These are phyloP conservation scores for Acacia concinna DNA, from an alignment of 331 rosid species.

Conservation along the genomic window DNA sequence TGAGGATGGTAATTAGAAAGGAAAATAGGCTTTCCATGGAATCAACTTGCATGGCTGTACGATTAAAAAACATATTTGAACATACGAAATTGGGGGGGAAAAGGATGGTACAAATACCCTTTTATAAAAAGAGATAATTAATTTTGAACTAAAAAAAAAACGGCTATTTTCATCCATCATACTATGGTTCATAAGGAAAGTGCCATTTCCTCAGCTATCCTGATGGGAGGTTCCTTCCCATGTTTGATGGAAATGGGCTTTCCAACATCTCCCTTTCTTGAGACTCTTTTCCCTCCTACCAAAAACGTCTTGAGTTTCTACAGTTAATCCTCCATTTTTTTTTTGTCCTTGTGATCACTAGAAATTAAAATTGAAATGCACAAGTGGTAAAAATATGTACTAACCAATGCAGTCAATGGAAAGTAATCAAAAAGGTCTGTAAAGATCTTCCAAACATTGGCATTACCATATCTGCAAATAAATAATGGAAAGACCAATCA, in stretches of 20 bases:
- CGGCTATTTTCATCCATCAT: neutral
- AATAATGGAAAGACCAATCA: slow-evolving; percentile 31
- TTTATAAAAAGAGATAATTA: neutral
- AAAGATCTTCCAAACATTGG: slow-evolving; percentile 75
- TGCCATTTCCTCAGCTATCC: neutral
- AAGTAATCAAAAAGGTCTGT: slow-evolving; percentile 64
- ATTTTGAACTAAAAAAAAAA: neutral
- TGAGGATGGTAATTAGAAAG: neutral
- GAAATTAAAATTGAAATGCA: neutral
- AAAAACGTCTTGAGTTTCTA: neutral
- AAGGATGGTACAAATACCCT: neutral
- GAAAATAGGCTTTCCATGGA: neutral
- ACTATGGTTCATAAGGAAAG: neutral
- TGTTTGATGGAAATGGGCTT: neutral
- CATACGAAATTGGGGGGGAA: neutral
- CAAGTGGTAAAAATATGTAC: slow-evolving; percentile 15
- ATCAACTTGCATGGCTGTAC: neutral
- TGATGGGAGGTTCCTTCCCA: neutral
- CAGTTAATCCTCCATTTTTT: slow-evolving; percentile 3
- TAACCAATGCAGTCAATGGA: slow-evolving; percentile 68
- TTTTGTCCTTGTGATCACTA: slow-evolving; percentile 2
- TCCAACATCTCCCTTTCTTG: neutral
- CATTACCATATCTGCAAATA: slow-evolving; percentile 67
- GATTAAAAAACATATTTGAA: neutral
- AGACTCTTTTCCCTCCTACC: neutral